phyloP scores from a whole-genome alignment of 2,329 filamentous ascomycete genomes.

The Pseudogymnoascus sp. region DNA sequence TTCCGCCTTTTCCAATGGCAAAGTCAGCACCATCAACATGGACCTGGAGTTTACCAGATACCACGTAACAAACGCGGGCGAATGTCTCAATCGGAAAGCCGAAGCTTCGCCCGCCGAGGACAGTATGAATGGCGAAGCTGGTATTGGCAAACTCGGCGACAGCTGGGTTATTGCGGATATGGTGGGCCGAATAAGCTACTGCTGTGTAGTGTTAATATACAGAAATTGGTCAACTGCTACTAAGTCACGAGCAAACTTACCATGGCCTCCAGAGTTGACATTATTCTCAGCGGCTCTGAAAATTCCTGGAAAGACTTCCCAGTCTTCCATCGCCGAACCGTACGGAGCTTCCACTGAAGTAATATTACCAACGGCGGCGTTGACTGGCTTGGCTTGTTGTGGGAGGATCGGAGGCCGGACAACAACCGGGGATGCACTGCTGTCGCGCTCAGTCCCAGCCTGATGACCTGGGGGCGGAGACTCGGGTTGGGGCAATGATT shows the following conservation, averaged over 20 bases:
- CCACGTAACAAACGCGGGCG: constrained; percentile 17
- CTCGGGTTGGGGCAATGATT: not conserved
- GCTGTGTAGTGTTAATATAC: constrained; percentile 14
- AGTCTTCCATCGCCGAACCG: constrained; percentile 13
- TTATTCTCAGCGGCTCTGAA: constrained; percentile 11
- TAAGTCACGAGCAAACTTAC: constrained; percentile 13
- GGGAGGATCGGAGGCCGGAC: not conserved
- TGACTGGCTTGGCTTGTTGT: not conserved
- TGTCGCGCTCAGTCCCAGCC: not conserved
- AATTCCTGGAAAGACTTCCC: constrained; percentile 18
- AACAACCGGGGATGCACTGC: not conserved
- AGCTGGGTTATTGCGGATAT: constrained; percentile 12
- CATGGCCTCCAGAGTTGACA: constrained; percentile 18
- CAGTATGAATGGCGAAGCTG: constrained; percentile 14
- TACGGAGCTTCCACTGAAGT: not conserved
- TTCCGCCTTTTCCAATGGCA: constrained; percentile 15
- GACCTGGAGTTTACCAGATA: constrained; percentile 17
- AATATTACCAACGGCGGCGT: not conserved
- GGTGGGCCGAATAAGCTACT: constrained; percentile 20
- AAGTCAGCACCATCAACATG: constrained; percentile 15
- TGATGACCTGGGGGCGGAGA: not conserved
- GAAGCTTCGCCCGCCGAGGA: constrained; percentile 11
- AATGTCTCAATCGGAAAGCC: constrained; percentile 1
- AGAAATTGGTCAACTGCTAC: not conserved
- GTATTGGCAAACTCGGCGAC: constrained; percentile 15